Evolutionary conservation across 2,329 filamentous ascomycete species (phyloP).

Genomic region (Tolypocladium ophioglossoides): DNA sequence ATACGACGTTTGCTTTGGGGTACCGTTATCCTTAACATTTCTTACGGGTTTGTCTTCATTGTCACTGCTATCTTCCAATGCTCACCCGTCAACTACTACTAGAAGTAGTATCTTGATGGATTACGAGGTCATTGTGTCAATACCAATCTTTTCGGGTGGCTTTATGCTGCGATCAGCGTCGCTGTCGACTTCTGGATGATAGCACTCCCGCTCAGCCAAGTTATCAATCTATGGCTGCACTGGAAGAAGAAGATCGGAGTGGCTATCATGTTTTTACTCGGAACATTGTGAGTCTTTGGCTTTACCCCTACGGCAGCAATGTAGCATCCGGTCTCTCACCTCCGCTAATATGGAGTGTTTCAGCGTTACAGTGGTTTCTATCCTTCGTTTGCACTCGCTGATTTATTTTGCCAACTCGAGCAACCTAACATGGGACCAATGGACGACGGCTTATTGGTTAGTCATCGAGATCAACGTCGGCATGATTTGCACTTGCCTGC

Average conservation of each 20-base stretch:
- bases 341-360: neutral
- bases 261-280: conserved; percentile 31
- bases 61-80: conserved; percentile 26
- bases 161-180: conserved; percentile 34
- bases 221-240: conserved; percentile 25
- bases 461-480: neutral
- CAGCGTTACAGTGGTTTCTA: neutral
- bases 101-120: conserved; percentile 33
- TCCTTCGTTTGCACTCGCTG: neutral
- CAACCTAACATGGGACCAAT: neutral
- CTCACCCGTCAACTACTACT: conserved; percentile 28
- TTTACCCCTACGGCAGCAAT: neutral
- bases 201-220: conserved; percentile 30
- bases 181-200: conserved; percentile 35
- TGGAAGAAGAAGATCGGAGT: conserved; percentile 32
- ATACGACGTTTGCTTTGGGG: conserved; percentile 26
- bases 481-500: neutral
- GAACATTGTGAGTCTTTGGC: conserved; percentile 18
- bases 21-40: conserved; percentile 6
- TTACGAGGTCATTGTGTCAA: conserved; percentile 31
- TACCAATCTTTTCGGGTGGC: conserved; percentile 33
- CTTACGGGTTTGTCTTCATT: neutral
- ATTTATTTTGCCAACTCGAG: neutral
- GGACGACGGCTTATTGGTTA: neutral
- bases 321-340: neutral